Conservation (phyloP, 306 rosid genomes). For the Trifolium subterraneum region DNA sequence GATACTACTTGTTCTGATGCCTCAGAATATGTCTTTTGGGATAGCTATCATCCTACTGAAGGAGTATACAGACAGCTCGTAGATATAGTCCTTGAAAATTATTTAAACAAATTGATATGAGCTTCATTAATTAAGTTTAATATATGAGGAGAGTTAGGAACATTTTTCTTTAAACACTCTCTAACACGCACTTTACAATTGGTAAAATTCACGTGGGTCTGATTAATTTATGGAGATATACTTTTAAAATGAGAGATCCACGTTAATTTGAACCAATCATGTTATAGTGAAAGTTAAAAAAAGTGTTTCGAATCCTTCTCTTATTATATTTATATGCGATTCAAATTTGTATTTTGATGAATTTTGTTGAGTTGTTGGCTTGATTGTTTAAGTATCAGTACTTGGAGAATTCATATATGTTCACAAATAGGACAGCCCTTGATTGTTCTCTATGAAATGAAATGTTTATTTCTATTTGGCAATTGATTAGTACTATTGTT, state of each 20-base stretch:
- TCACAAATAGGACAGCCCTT: not conserved
- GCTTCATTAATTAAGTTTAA: not conserved
- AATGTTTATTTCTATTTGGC: not conserved
- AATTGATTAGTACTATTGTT: not conserved
- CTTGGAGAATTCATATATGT: not conserved
- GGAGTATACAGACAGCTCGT: conserved; percentile 48
- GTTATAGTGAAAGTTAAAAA: no score
- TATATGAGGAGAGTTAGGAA: no score
- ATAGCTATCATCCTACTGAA: conserved; percentile 78
- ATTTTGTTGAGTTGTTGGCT: not conserved
- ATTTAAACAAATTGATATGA: conserved; percentile 13
- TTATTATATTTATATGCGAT: no score
- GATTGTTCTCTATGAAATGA: not conserved
- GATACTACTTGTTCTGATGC: conserved; percentile 54
- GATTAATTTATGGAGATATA: no score
- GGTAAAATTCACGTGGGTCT: no score
- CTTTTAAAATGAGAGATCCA: no score
- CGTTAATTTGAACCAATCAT: no score
- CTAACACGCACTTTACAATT: no score
- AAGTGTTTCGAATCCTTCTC: no score
- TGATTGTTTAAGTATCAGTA: not conserved
- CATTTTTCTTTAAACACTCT: no score
- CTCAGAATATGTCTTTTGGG: conserved; percentile 67
- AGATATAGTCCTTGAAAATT: conserved; percentile 2
- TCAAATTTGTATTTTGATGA: no score